Conservation (phyloP, 2,329 filamentous ascomycete species). For the Colletotrichum siamense region DNA sequence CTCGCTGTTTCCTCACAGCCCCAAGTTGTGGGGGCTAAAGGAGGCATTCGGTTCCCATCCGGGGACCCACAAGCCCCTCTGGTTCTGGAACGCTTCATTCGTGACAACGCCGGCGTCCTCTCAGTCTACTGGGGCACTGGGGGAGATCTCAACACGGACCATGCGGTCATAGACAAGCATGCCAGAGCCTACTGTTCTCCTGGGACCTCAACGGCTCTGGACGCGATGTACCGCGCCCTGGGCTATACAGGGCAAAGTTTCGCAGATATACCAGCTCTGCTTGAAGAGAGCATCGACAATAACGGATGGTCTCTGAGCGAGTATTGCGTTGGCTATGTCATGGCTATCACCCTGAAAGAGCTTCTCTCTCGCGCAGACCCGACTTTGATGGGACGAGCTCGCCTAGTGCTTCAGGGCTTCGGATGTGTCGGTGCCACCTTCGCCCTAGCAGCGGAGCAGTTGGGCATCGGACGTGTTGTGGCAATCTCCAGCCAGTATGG, state of each 20-base stretch:
- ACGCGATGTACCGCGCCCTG: not conserved
- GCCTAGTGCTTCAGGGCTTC: not conserved
- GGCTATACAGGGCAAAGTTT: not conserved
- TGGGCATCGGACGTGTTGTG: not conserved
- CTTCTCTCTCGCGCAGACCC: not conserved
- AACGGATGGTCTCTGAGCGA: not conserved
- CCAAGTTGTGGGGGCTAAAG: not conserved
- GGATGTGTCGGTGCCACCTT: not conserved
- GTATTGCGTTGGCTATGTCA: not conserved
- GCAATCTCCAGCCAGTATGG: not conserved
- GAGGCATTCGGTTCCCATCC: not conserved
- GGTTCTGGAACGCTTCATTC: not conserved
- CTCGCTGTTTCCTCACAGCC: not conserved
- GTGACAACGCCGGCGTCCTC: not conserved
- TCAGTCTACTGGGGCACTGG: not conserved
- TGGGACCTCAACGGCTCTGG: not conserved
- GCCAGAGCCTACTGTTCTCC: not conserved
- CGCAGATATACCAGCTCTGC: not conserved
- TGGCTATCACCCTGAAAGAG: not conserved
- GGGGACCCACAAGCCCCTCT: not conserved
- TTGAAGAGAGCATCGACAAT: not conserved
- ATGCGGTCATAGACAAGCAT: not conserved
- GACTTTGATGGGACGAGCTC: not conserved
- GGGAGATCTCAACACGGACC: not conserved
- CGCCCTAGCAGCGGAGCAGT: not conserved